Evolutionary conservation across 495 filamentous ascomycete species (phyloP).

Genomic region (Articulospora tetracladia): DNA sequence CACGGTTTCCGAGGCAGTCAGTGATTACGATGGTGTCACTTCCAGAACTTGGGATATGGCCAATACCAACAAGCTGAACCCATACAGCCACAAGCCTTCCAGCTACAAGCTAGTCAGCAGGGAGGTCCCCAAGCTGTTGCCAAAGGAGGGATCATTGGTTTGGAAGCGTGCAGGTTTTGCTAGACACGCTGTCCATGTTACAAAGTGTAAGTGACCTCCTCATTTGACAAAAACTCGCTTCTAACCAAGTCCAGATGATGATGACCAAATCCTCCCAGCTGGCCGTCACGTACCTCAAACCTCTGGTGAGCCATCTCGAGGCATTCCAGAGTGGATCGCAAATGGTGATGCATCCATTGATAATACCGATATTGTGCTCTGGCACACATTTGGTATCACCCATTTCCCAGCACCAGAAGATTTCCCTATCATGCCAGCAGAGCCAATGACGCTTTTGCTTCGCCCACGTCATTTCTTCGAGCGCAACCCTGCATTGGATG

Average conservation of each 20-base stretch:
- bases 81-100: conserved; percentile 81
- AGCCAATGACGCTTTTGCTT: conserved; percentile 81
- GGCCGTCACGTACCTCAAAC: conserved; percentile 94
- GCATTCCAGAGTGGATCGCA: conserved; percentile 80
- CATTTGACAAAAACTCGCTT: not conserved
- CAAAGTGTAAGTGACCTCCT: conserved; percentile 62
- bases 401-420: conserved; percentile 94
- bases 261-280: conserved; percentile 87
- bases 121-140: conserved; percentile 75
- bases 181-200: conserved; percentile 86
- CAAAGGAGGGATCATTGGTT: conserved; percentile 77
- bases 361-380: conserved; percentile 85
- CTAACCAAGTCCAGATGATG: conserved; percentile 51
- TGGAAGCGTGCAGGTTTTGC: conserved; percentile 96
- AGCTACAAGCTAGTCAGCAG: conserved; percentile 89
- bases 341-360: conserved; percentile 70
- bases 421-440: conserved; percentile 92
- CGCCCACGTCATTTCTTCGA: conserved; percentile 86
- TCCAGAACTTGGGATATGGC: conserved; percentile 88
- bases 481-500: conserved; percentile 82
- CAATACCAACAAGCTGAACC: conserved; percentile 80
- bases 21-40: conserved; percentile 77
- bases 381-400: conserved; percentile 93
- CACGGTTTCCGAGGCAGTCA: conserved; percentile 66
- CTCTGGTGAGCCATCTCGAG: conserved; percentile 74